phyloP scores from a whole-genome alignment of 148 eudicot genomes.

The Cornus controversa region DNA sequence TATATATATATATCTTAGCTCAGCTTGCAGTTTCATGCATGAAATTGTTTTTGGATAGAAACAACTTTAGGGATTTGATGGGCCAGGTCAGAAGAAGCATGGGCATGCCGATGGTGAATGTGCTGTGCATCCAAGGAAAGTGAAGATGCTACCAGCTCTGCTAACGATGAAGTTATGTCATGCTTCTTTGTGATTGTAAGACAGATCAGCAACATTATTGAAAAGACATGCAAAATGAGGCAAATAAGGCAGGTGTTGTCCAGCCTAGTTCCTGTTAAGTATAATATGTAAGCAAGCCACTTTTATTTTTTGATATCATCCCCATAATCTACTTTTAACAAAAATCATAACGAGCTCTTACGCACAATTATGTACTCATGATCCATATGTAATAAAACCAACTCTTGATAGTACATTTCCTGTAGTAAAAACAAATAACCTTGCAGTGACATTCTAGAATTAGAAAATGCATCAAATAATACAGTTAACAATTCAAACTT shows the following conservation, averaged over 20 bases:
- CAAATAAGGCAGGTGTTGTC: neutral
- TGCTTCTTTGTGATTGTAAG: neutral
- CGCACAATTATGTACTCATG: no score
- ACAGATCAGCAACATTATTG: neutral
- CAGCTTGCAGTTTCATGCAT: no score
- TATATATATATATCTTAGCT: no score
- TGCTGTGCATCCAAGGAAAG: neutral
- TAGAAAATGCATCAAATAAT: neutral
- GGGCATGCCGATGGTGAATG: neutral
- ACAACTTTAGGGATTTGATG: no score
- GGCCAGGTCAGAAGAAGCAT: no score
- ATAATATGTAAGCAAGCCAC: neutral
- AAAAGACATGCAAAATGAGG: neutral
- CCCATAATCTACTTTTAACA: neutral
- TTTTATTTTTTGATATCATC: neutral
- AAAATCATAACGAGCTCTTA: neutral
- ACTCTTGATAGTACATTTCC: no score
- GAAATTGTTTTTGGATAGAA: no score
- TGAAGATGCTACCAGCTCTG: neutral
- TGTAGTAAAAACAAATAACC: neutral
- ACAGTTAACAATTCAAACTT: slow-evolving; percentile 17
- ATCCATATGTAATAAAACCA: no score
- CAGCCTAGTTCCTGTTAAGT: neutral
- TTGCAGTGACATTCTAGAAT: neutral
- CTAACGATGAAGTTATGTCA: neutral